phyloP scores from a whole-genome alignment of 2,329 filamentous ascomycete species.

The Fusarium sp. region DNA sequence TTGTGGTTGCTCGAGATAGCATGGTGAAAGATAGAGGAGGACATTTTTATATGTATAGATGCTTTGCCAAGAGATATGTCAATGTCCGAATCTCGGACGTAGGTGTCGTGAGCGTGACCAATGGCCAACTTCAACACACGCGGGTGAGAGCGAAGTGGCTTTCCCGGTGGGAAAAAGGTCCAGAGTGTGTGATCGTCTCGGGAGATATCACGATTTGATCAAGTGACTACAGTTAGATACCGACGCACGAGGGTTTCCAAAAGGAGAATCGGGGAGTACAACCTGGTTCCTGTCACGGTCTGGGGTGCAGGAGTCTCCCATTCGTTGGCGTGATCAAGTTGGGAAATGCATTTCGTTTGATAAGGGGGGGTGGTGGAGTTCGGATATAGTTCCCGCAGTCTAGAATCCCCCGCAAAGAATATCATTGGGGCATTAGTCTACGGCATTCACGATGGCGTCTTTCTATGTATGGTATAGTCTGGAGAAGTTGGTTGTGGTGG shows the following conservation, averaged over 20 bases:
- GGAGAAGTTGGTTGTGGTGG: background rate
- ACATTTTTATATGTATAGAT: conserved; percentile 3
- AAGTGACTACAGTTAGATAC: conserved; percentile 2
- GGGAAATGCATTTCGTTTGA: background rate
- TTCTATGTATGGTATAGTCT: background rate
- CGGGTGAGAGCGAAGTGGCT: background rate
- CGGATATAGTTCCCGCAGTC: conserved; percentile 23
- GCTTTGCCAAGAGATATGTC: background rate
- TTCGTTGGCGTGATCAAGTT: conserved; percentile 4
- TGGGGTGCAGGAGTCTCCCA: background rate
- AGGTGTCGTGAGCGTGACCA: background rate
- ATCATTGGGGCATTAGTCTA: background rate
- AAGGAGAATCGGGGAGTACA: background rate
- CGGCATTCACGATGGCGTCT: background rate
- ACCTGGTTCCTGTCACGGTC: background rate
- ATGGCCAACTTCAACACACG: too few relatives aligned
- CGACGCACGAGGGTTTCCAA: background rate
- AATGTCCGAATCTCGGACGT: background rate
- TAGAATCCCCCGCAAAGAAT: background rate
- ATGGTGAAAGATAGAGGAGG: background rate
- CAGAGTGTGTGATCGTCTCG: background rate
- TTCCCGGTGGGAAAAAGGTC: background rate
- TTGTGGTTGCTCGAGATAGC: background rate
- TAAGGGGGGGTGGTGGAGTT: conserved; percentile 6
- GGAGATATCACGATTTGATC: conserved; percentile 3